These are phyloP conservation scores for Phyllosticta citribraziliensis DNA, from an alignment of 2,329 filamentous ascomycete species.

Conservation along the genomic window DNA sequence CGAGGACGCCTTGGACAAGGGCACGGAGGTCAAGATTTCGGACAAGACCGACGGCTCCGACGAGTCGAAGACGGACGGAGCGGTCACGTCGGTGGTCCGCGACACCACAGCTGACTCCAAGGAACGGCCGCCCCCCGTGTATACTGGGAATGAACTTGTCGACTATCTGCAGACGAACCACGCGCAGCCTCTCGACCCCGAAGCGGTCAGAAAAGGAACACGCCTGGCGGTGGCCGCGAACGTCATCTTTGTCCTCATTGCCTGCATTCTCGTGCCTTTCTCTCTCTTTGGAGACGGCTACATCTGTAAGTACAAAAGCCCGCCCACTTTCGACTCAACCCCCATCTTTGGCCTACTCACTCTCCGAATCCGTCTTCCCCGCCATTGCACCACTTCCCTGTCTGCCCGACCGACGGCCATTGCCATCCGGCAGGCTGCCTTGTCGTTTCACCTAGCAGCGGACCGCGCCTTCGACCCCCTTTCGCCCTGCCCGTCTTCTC, in stretches of 20 bases:
- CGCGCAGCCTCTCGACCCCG: slow-evolving; percentile 34
- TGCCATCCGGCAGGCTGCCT: not conserved
- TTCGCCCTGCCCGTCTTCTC: not conserved
- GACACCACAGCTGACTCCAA: not conserved
- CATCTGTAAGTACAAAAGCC: slow-evolving; percentile 16
- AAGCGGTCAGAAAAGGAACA: slow-evolving; percentile 26
- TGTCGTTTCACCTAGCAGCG: not conserved
- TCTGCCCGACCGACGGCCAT: not conserved
- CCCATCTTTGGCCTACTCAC: not conserved
- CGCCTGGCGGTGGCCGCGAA: slow-evolving; percentile 29
- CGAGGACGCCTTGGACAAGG: not conserved
- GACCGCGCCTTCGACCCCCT: not conserved
- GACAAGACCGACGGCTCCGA: not conserved
- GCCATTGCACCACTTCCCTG: not conserved
- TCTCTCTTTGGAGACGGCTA: slow-evolving; percentile 30
- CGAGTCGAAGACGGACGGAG: not conserved
- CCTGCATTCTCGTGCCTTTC: slow-evolving; percentile 31
- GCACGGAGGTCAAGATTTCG: not conserved
- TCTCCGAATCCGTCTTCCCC: not conserved
- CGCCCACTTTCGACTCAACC: not conserved
- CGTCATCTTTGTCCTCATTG: slow-evolving; percentile 25
- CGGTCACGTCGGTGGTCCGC: not conserved
- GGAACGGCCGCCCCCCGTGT: slow-evolving; percentile 13
- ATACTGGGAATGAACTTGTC: slow-evolving; percentile 32
- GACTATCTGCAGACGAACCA: slow-evolving; percentile 32